Conservation (phyloP, 2,329 filamentous ascomycete genomes). For the Penicillium sp. region DNA sequence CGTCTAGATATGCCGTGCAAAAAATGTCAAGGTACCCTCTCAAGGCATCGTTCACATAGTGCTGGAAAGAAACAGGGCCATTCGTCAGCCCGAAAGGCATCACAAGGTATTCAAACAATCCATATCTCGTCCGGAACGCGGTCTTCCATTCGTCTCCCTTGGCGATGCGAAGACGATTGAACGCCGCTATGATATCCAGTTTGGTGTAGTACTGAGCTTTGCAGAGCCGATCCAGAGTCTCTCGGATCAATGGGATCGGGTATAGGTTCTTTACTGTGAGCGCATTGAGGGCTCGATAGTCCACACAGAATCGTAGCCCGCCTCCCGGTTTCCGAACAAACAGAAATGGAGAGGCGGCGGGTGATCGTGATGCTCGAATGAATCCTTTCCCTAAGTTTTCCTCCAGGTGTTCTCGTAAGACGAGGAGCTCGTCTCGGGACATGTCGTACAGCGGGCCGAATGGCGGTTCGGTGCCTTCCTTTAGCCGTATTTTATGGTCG, state of each 20-base stretch:
- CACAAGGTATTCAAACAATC: neutral
- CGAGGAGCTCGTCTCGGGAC: too few species aligned
- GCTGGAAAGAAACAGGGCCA: neutral
- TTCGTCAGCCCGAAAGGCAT: conserved; percentile 6
- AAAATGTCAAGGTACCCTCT: neutral
- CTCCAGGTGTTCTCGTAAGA: too few species aligned
- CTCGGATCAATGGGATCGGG: conserved; percentile 24
- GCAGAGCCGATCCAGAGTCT: conserved; percentile 27
- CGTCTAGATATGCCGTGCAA: neutral
- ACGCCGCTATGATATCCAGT: neutral
- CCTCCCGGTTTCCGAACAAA: conserved; percentile 1
- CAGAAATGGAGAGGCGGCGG: conserved; percentile 1
- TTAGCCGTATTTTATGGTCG: too few species aligned
- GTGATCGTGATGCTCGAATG: neutral
- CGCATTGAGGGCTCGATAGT: conserved; percentile 33
- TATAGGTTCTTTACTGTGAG: conserved; percentile 35
- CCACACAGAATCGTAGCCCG: conserved; percentile 25
- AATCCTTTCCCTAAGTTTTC: conserved; percentile 8
- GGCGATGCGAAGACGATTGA: neutral
- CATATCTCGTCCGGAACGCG: neutral
- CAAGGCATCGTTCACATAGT: neutral
- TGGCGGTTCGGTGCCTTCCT: too few species aligned
- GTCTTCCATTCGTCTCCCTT: neutral
- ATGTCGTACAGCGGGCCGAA: too few species aligned
- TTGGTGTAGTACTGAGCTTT: neutral